Percentiles rank a stretch among this genome's conserved stretches.
These are phyloP conservation scores for Candida smagusa DNA, from an alignment of 1,139 yeast species.

Conservation along the genomic window DNA sequence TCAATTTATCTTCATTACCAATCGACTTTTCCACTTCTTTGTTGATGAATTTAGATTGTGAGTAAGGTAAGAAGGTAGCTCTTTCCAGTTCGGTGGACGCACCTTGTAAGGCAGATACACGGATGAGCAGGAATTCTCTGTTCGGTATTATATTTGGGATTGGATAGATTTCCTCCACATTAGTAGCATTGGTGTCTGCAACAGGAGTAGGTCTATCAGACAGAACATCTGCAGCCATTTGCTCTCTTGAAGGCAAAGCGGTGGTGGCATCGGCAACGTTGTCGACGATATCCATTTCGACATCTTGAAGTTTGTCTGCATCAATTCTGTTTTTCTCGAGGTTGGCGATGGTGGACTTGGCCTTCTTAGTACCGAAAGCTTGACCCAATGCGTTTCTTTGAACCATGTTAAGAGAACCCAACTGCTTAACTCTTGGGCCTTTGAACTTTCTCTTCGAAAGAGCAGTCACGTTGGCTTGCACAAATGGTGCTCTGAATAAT, in stretches of 20 bases:
- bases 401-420: slow-evolving; percentile 48
- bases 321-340: slow-evolving; percentile 83
- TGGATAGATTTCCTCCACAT: slow-evolving; percentile 81
- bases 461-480: slow-evolving; percentile 54
- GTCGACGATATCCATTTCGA: slow-evolving; percentile 80
- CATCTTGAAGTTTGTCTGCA: slow-evolving; percentile 69
- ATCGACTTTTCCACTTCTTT: slow-evolving; percentile 44
- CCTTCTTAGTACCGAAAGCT: slow-evolving; percentile 95
- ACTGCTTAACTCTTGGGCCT: slow-evolving; percentile 63
- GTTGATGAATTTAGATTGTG: slow-evolving; percentile 52
- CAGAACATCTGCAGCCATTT: slow-evolving; percentile 51
- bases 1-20: slow-evolving; percentile 56
- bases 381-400: slow-evolving; percentile 87
- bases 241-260: slow-evolving; percentile 66
- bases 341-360: slow-evolving; percentile 84
- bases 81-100: slow-evolving; percentile 49
- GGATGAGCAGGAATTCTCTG: slow-evolving; percentile 60
- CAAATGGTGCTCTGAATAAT: slow-evolving; percentile 57
- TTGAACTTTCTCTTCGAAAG: slow-evolving; percentile 47
- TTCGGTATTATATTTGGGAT: slow-evolving; percentile 65
- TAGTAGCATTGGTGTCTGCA: slow-evolving; percentile 71
- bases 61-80: slow-evolving; percentile 59
- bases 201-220: slow-evolving; percentile 81
- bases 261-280: slow-evolving; percentile 69
- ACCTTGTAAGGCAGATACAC: slow-evolving; percentile 53